These are phyloP conservation scores for Letharia lupina DNA, from an alignment of 495 filamentous ascomycete genomes.

Conservation along the genomic window DNA sequence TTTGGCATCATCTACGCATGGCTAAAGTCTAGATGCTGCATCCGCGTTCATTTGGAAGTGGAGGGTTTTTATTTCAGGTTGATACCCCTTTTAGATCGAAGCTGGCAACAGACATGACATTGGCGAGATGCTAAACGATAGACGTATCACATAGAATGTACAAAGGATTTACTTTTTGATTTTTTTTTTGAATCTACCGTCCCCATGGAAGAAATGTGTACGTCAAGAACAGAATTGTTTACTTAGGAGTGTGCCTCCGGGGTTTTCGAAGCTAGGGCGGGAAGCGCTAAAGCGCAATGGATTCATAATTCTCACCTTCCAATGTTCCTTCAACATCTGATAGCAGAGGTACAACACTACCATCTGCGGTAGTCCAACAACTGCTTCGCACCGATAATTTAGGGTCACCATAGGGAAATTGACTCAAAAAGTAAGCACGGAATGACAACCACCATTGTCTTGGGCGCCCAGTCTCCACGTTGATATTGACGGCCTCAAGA, in stretches of 20 bases:
- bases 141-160: neutral
- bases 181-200: neutral
- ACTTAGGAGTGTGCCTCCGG: too few species aligned
- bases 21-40: neutral
- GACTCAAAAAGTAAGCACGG: neutral
- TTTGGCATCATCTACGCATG: neutral
- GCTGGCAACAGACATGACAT: conserved; percentile 4
- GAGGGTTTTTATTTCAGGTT: neutral
- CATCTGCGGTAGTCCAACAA: neutral
- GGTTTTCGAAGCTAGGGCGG: too few species aligned
- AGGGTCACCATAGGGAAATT: neutral
- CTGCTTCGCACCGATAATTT: neutral
- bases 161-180: neutral
- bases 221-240: neutral
- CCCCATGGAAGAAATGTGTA: neutral
- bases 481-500: too few species aligned
- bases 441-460: neutral
- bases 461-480: too few species aligned
- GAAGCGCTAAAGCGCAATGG: too few species aligned
- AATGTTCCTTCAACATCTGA: too few species aligned
- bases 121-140: neutral
- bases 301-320: too few species aligned
- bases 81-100: conserved; percentile 6
- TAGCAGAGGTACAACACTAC: too few species aligned
- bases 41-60: neutral